Evolutionary conservation across 306 rosid species (phyloP), one percentile per base, ranked within the genome.

Genomic region (Morella rubra): DNA sequence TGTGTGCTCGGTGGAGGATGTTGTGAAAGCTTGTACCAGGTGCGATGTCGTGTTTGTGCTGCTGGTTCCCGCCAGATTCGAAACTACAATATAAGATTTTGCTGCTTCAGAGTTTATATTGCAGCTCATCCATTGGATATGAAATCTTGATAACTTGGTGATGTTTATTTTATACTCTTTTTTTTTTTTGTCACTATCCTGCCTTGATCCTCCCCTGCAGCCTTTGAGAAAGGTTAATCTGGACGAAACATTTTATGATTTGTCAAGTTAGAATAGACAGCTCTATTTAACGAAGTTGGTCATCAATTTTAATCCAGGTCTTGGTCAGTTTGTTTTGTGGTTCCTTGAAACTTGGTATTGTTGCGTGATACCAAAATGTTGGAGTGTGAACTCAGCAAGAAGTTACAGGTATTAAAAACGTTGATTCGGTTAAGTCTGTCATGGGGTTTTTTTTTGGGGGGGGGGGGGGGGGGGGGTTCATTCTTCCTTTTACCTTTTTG

Each of bases 21-120:
- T 65, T 41, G 70, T 41, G 46, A 41, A 65, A 41, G 70, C 41
- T 65, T 65, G 47, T 42, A n/a, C 70, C 45, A 41, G 70, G 70
- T 65, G 3, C 6, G 13, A 41, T 61, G 68, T 1, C 0, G 20
- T 32, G 47, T 18, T 64, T 16, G 20, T 65, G 49, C 70, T 65
- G 49, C 70, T 15, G 49, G 49, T 8, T 6, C 22, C 46, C 41
- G 13, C 15, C 13, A 41, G 49, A 65, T 42, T 65, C 14, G 24
- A 64, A n/a, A 65, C 13, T 65, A 18, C 49, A 40, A 2, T 15
- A 7, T 64, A 18, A 37, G 69, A 61, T 61, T 61, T 61, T 44
- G 14, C 68, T 14, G 47, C 24, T 64, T 64, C 47, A 16, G 47
- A 42, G 45, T 64, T 64, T 64, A 10, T 64, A 40, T 64, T 40